Evolutionary conservation across 23 red algal genomes (phyloP).

Genomic region (Agarophyton chilense): DNA sequence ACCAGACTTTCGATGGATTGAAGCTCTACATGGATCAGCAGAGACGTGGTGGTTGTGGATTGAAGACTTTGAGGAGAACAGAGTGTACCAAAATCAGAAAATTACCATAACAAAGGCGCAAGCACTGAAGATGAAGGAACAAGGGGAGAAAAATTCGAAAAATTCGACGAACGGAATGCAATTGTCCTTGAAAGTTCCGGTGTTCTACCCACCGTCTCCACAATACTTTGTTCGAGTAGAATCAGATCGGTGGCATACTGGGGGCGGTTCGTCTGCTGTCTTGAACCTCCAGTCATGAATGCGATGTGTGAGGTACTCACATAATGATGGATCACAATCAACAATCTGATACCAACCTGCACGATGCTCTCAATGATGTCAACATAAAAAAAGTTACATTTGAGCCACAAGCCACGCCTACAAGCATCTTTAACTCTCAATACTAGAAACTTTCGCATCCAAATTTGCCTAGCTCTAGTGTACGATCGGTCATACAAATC

Average conservation of each 20-base stretch:
- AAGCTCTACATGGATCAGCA: conserved; percentile 59
- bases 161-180: background rate
- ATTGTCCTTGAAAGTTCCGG: conserved; percentile 67
- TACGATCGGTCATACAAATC: too few species aligned
- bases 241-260: conserved; percentile 86
- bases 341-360: too few species aligned
- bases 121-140: conserved; percentile 26
- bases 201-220: conserved; percentile 81
- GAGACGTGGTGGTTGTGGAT: conserved; percentile 96
- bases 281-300: background rate
- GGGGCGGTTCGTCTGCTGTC: conserved; percentile 48
- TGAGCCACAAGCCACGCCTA: too few species aligned
- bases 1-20: conserved; percentile 83
- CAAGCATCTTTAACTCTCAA: too few species aligned
- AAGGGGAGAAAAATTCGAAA: conserved; percentile 5
- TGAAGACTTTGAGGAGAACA: conserved; percentile 80
- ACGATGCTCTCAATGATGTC: too few species aligned
- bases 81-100: conserved; percentile 78
- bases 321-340: too few species aligned
- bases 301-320: background rate
- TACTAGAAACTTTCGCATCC: too few species aligned
- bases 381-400: too few species aligned
- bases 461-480: too few species aligned
- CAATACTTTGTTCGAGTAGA: conserved; percentile 79
- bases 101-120: conserved; percentile 63